A percentile compares a stretch with the other conserved stretches of the same genome.
Conservation (phyloP, 2,329 filamentous ascomycete genomes). For the Aspergillus thermomutatus region DNA sequence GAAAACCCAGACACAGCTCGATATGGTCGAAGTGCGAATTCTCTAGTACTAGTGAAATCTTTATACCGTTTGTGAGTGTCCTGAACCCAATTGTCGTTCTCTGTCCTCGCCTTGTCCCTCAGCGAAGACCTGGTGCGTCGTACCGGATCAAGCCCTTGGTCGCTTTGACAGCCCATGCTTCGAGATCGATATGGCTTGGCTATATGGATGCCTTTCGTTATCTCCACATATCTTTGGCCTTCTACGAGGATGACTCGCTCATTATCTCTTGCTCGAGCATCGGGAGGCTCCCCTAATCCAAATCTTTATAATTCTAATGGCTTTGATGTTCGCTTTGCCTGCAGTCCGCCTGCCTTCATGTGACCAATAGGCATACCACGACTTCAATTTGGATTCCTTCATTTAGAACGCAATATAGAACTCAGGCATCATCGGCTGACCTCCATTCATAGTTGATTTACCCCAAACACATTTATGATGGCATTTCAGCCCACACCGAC, state of each 20-base stretch:
- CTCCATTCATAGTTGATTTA: neutral
- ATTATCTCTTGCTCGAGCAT: neutral
- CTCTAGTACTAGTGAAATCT: neutral
- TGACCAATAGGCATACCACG: neutral
- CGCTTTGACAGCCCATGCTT: neutral
- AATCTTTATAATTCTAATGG: neutral
- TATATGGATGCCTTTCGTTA: neutral
- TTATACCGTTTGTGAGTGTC: neutral
- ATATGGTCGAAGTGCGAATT: neutral
- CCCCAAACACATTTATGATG: conserved; percentile 19
- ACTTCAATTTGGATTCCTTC: neutral
- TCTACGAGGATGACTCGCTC: neutral
- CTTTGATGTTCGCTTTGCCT: neutral
- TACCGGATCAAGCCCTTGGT: neutral
- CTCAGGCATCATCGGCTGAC: neutral
- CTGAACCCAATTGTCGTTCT: neutral
- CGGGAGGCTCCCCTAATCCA: neutral
- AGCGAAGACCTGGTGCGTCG: neutral
- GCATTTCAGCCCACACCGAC: conserved; percentile 36
- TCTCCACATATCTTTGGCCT: neutral
- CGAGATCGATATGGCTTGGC: neutral
- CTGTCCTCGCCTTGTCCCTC: neutral
- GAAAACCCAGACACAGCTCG: neutral
- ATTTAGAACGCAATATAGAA: neutral
- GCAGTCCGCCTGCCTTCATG: neutral